Conservation (phyloP, 345 rosid species). For the Populus tremula region DNA sequence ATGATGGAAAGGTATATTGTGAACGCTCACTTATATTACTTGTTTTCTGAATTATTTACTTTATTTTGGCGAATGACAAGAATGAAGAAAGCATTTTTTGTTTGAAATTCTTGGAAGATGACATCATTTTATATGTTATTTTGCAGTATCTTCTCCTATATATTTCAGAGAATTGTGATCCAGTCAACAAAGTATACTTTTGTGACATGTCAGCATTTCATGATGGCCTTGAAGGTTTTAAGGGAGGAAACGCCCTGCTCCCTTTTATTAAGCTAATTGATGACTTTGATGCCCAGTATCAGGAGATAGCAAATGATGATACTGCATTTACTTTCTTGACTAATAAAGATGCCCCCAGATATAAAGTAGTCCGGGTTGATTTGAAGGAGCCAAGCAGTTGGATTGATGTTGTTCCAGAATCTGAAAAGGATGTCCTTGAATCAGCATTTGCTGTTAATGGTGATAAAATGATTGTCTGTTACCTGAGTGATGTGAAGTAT, state of each 20-base stretch:
- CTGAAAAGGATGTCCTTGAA: conserved; percentile 73
- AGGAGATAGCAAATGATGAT: conserved; percentile 62
- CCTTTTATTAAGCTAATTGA: conserved; percentile 80
- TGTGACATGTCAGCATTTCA: conserved; percentile 64
- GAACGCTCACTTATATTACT: not conserved
- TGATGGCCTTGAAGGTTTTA: conserved; percentile 62
- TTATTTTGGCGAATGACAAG: not conserved
- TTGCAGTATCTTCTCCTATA: conserved; percentile 73
- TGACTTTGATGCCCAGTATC: conserved; percentile 59
- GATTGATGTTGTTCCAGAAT: conserved; percentile 68
- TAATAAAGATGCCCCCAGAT: conserved; percentile 78
- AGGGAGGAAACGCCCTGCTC: conserved; percentile 42
- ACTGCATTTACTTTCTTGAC: conserved; percentile 68
- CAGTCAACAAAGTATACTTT: conserved; percentile 73
- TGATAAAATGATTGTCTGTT: conserved; percentile 64
- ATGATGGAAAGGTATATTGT: conserved; percentile 73
- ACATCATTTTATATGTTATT: not conserved
- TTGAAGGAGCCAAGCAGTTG: conserved; percentile 65
- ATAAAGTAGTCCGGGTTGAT: conserved; percentile 78
- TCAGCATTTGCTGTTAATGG: conserved; percentile 67
- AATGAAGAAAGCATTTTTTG: not conserved
- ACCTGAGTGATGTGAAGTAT: conserved; percentile 85
- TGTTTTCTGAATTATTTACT: not conserved
- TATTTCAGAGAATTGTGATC: conserved; percentile 60
- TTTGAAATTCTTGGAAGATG: not conserved